Conservation (phyloP, 1,139 yeast species). For the Saccharomycopsis phalli region DNA sequence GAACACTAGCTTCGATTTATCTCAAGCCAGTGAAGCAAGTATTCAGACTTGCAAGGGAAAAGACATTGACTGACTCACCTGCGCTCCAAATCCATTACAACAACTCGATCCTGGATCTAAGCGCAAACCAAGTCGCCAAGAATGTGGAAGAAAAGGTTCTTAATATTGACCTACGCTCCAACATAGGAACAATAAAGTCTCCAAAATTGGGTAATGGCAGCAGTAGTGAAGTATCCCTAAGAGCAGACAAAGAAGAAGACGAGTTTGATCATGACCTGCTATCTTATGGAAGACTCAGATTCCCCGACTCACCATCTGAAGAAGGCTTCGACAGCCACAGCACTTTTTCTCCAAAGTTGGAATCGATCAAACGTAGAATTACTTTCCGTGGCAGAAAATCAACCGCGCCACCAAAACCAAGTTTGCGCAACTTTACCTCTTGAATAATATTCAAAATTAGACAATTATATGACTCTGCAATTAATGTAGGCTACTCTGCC, state of each 20-base stretch:
- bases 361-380: constrained; percentile 11
- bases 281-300: constrained; percentile 9
- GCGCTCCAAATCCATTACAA: constrained; percentile 36
- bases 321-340: background rate
- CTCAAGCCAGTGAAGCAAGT: constrained; percentile 75
- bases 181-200: constrained; percentile 16
- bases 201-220: constrained; percentile 7
- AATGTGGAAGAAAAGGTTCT: constrained; percentile 11
- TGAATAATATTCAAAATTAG: background rate
- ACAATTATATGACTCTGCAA: background rate
- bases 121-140: constrained; percentile 1
- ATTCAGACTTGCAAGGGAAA: constrained; percentile 57
- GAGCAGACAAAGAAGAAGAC: constrained; percentile 1
- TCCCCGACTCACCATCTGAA: background rate
- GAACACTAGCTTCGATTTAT: constrained; percentile 76
- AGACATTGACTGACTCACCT: constrained; percentile 48
- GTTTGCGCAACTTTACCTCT: background rate
- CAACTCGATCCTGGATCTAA: constrained; percentile 5
- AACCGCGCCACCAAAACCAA: background rate
- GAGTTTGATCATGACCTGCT: constrained; percentile 7
- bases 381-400: constrained; percentile 12
- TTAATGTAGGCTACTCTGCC: background rate
- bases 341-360: constrained; percentile 2
- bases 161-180: constrained; percentile 13
- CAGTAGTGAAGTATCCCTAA: background rate